Base-by-base conservation (phyloP, 495 filamentous ascomycete genomes). In the Aspergillus taichungensis region DNA sequence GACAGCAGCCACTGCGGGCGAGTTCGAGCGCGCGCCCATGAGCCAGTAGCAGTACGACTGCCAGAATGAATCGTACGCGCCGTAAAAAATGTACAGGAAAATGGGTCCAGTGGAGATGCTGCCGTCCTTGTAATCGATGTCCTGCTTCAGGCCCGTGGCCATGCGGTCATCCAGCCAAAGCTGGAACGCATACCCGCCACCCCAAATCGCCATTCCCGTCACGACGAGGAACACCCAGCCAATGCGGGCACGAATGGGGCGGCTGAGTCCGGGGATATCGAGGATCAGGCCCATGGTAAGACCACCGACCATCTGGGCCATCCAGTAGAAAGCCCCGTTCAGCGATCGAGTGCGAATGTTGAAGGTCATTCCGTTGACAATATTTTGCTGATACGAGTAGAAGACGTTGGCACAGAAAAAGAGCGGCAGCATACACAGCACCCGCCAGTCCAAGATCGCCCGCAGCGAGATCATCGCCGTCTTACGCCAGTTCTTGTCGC, bases 11-110 rank as follows among this genome's bases (percentile, higher is more conserved):
- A 84, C 87, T 50, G 86, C 83, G 30, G 85, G 80, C 12, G 87
- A 88, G 67, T 95, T 94, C 50, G 84, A 88, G 35, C 86, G 72
- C 4, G 90, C 79, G 37, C 90, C 90, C 78, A 96, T 89, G 13
- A 70, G 42, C 87, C 87, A 94, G 72, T 94, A 94, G 47, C 89
- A 84, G 57, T 69, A 80, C 3, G 84, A 87, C 62, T 91, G 85
- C 72, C 71, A 74, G n/a, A 68, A 56, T 4, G 71, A 66, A 55
- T 77, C 75, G 37, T 68, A 78, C 24, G 63, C 60, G 14, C 74
- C 75, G 54, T 77, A 77, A 47, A 74, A 76, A 51, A 76, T 69
- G 49, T 75, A 78, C 18, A 78, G 55, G 45, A 77, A 72, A 37
- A 77, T 75, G 1, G 72, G 75, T 0, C 73, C 75, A 1, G 69